Evolutionary conservation across 768 basidiomycete genomes (phyloP).

Genomic region (Pleurotus sapidus): DNA sequence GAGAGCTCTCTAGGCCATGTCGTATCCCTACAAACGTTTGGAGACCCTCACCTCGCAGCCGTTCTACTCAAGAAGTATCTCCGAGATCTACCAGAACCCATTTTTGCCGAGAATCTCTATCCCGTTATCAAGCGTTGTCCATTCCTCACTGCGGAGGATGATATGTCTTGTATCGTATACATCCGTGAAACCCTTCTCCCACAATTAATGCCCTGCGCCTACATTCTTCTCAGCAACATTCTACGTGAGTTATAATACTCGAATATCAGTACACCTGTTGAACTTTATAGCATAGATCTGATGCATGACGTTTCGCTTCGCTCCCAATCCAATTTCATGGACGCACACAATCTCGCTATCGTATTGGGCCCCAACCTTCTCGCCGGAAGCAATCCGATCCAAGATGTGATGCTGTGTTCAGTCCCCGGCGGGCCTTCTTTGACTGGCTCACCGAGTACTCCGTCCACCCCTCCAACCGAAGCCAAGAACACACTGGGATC

Average conservation of each 20-base stretch:
- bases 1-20: conserved; percentile 54
- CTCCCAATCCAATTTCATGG: conserved; percentile 71
- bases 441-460: conserved; percentile 22
- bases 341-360: conserved; percentile 77
- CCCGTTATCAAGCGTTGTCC: conserved; percentile 69
- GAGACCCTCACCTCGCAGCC: conserved; percentile 77
- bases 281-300: conserved; percentile 48
- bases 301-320: conserved; percentile 77
- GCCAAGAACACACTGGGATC: conserved; percentile 65
- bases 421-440: conserved; percentile 49
- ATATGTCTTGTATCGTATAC: conserved; percentile 59
- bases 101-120: conserved; percentile 75
- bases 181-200: conserved; percentile 69
- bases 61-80: conserved; percentile 86
- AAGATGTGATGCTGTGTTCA: conserved; percentile 73
- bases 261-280: neutral
- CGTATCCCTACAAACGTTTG: conserved; percentile 72
- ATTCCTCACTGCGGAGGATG: conserved; percentile 45
- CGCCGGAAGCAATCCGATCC: conserved; percentile 60
- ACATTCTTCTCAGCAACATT: conserved; percentile 70
- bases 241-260: conserved; percentile 43
- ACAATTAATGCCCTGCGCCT: conserved; percentile 64
- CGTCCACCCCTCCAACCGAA: conserved; percentile 28
- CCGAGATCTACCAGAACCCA: conserved; percentile 72
- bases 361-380: conserved; percentile 81